Evolutionary conservation across 2,329 filamentous ascomycete genomes (phyloP).

Genomic region (Fusarium nygamai): DNA sequence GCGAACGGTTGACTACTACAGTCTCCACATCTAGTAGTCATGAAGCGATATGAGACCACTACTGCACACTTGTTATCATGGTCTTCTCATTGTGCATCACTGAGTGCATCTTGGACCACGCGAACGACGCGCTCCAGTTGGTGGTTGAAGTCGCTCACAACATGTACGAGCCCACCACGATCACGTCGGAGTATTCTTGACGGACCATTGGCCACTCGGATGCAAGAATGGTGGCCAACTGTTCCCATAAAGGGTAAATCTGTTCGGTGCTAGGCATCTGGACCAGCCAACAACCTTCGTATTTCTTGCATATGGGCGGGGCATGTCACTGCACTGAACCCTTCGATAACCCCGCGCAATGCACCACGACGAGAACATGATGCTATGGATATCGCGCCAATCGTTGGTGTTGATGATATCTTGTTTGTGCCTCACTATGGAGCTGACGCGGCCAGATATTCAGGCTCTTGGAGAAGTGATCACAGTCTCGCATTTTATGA

Average conservation of each 20-base stretch:
- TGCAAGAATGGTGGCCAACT: constrained; percentile 34
- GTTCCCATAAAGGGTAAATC: constrained; percentile 32
- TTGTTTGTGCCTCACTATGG: constrained; percentile 5
- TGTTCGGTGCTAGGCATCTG: constrained; percentile 23
- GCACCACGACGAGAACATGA: constrained; percentile 37
- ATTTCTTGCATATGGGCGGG: constrained; percentile 35
- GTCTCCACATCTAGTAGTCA: constrained; percentile 21
- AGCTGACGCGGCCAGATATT: constrained; percentile 30
- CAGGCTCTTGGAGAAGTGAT: neutral
- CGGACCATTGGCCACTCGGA: constrained; percentile 23
- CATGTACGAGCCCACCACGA: constrained; percentile 35
- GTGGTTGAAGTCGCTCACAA: constrained; percentile 26
- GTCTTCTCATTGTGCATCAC: constrained; percentile 24
- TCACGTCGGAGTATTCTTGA: constrained; percentile 19
- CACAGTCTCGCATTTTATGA: neutral
- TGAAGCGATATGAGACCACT: constrained; percentile 30
- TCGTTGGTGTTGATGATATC: constrained; percentile 18
- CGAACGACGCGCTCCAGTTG: constrained; percentile 33
- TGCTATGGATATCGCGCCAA: constrained; percentile 26
- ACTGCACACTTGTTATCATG: constrained; percentile 25
- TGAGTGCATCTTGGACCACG: constrained; percentile 15
- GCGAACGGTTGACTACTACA: constrained; percentile 16
- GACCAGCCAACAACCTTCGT: constrained; percentile 30
- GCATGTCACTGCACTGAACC: constrained; percentile 26
- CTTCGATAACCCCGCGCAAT: constrained; percentile 27